phyloP scores from a whole-genome alignment of 202 grass and related monocot genomes.

The Tripidium arundinaceum region DNA sequence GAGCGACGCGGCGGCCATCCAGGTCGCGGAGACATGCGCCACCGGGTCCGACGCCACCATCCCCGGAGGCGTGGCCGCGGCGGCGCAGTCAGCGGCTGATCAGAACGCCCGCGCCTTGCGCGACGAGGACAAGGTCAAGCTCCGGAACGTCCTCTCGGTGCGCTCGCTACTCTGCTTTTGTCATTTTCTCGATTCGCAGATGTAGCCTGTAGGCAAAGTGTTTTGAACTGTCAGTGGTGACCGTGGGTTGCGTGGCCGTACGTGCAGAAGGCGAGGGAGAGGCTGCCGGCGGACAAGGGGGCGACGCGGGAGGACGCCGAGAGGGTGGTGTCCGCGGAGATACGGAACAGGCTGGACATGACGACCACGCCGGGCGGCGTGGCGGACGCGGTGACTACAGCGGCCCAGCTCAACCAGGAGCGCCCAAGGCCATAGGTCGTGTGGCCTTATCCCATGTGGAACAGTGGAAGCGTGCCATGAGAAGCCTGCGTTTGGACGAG shows the following conservation, averaged over 20 bases:
- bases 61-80: conserved; percentile 15
- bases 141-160: conserved; percentile 47
- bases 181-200: background rate
- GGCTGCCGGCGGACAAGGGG: conserved; percentile 46
- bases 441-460: background rate
- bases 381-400: conserved; percentile 44
- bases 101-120: conserved; percentile 18
- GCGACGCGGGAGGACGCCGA: conserved; percentile 45
- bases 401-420: conserved; percentile 62
- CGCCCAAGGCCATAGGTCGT: background rate
- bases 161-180: no score
- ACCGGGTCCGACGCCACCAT: conserved; percentile 16
- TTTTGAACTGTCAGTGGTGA: background rate
- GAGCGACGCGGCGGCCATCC: background rate
- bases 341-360: conserved; percentile 37
- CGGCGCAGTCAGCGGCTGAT: conserved; percentile 34
- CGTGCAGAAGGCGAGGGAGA: conserved; percentile 42
- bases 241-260: background rate
- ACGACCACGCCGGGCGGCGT: conserved; percentile 35
- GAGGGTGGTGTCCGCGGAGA: conserved; percentile 52
- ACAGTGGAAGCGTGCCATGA: background rate
- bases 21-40: conserved; percentile 37
- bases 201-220: background rate
- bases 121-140: conserved; percentile 37
- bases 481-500: background rate